Evolutionary conservation across 2,329 filamentous ascomycete species (phyloP).

Genomic region (Ceratocystis alfenasii): DNA sequence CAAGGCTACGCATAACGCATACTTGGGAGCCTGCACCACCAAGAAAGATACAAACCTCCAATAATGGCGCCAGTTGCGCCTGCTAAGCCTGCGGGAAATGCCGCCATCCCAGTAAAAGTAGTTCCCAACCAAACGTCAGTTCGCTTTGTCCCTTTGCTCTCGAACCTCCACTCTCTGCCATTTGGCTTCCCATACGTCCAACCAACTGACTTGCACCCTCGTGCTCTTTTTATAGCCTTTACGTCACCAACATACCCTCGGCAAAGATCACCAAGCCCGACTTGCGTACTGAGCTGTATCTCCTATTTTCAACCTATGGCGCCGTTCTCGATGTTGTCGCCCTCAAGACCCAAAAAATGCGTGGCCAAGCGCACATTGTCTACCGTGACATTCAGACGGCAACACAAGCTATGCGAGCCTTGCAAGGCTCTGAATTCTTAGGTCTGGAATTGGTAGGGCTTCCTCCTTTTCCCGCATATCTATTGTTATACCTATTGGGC

Average conservation of each 20-base stretch:
- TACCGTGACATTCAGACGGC: constrained; percentile 84
- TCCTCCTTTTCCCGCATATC: background rate
- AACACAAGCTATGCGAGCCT: constrained; percentile 80
- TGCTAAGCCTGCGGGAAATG: constrained; percentile 2
- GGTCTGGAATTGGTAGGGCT: constrained; percentile 67
- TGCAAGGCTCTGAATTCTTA: constrained; percentile 77
- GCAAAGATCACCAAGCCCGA: constrained; percentile 85
- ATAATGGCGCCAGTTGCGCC: constrained; percentile 19
- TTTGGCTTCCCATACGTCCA: background rate
- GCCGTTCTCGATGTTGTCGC: constrained; percentile 84
- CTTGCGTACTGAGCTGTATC: constrained; percentile 75
- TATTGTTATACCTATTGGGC: background rate
- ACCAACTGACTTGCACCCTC: background rate
- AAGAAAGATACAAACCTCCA: background rate
- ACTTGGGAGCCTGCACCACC: no score
- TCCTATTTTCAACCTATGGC: constrained; percentile 87
- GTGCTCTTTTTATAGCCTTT: constrained; percentile 48
- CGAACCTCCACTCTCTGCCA: background rate
- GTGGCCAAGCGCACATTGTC: constrained; percentile 86
- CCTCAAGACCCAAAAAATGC: constrained; percentile 81
- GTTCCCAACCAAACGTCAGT: constrained; percentile 67
- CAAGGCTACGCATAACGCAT: constrained; percentile 26
- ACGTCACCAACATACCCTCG: constrained; percentile 73
- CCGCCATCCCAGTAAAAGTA: constrained; percentile 26
- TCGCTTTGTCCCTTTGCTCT: constrained; percentile 19